These are phyloP conservation scores for Bipolaris zeicola DNA, from an alignment of 2,329 filamentous ascomycete species.

Conservation along the genomic window DNA sequence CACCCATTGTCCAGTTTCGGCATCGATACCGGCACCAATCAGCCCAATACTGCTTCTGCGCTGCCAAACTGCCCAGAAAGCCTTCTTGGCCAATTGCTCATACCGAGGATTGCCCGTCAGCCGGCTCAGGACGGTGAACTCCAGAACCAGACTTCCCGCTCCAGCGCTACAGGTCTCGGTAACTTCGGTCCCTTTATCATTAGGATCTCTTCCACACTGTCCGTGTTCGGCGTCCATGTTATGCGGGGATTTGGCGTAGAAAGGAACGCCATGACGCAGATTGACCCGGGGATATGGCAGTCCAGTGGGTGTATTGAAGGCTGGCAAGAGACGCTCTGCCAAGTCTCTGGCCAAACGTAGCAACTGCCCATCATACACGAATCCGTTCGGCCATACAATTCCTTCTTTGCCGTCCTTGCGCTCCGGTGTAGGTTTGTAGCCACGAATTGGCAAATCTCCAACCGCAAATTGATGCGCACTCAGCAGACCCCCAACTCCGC, in stretches of 20 bases:
- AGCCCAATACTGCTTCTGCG: conserved; percentile 83
- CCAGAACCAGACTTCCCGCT: conserved; percentile 91
- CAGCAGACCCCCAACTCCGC: conserved; percentile 86
- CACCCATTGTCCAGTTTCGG: conserved; percentile 88
- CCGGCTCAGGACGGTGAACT: conserved; percentile 88
- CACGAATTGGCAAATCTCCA: conserved; percentile 83
- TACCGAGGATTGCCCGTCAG: conserved; percentile 87
- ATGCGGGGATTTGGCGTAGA: conserved; percentile 85
- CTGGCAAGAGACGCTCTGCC: conserved; percentile 80
- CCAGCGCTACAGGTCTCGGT: conserved; percentile 97
- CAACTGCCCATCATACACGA: conserved; percentile 87
- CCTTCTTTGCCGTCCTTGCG: conserved; percentile 43
- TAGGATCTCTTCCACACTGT: conserved; percentile 53
- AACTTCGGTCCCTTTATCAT: conserved; percentile 66
- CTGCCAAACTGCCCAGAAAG: conserved; percentile 97
- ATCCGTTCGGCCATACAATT: conserved; percentile 75
- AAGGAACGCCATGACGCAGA: conserved; percentile 85
- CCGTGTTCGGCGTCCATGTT: conserved; percentile 62
- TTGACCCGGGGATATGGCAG: conserved; percentile 96
- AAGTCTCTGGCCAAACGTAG: conserved; percentile 88
- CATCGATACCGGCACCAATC: conserved; percentile 89
- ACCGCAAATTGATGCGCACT: conserved; percentile 93
- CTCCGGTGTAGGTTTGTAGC: conserved; percentile 65
- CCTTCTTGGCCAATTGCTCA: conserved; percentile 84
- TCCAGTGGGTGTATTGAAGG: conserved; percentile 88